These are phyloP conservation scores for Astrocystis sublimbata DNA, from an alignment of 495 filamentous ascomycete species.

Conservation along the genomic window DNA sequence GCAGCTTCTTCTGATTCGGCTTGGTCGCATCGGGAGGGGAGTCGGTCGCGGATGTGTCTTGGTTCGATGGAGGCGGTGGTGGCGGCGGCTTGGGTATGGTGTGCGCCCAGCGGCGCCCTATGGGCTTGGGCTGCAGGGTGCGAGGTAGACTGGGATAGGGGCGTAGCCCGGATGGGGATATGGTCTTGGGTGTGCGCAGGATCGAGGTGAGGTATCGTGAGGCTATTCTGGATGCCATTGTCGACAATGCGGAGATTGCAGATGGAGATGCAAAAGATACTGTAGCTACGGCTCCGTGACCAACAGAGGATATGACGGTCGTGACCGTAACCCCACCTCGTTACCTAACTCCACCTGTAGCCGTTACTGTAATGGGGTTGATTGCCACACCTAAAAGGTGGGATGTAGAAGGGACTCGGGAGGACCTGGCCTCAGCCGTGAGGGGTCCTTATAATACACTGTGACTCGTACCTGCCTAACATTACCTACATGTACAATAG, in stretches of 20 bases:
- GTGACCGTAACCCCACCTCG: too few species aligned
- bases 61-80: constrained; percentile 21
- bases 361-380: too few species aligned
- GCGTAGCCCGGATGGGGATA: constrained; percentile 21
- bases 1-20: constrained; percentile 27
- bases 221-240: constrained; percentile 22
- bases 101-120: constrained; percentile 33
- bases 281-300: too few species aligned
- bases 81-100: constrained; percentile 38
- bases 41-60: constrained; percentile 23
- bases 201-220: constrained; percentile 12
- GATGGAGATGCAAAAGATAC: neutral
- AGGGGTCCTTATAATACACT: too few species aligned
- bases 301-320: too few species aligned
- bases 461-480: too few species aligned
- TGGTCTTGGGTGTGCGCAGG: constrained; percentile 7
- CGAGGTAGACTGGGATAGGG: constrained; percentile 20
- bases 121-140: constrained; percentile 24
- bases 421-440: too few species aligned
- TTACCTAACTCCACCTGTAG: too few species aligned
- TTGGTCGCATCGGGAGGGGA: constrained; percentile 34
- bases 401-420: too few species aligned
- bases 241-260: neutral
- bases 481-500: too few species aligned
- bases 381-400: too few species aligned